These are phyloP conservation scores for Schoenoplectus triqueter DNA, from an alignment of 202 grass and related monocot species.

Conservation along the genomic window DNA sequence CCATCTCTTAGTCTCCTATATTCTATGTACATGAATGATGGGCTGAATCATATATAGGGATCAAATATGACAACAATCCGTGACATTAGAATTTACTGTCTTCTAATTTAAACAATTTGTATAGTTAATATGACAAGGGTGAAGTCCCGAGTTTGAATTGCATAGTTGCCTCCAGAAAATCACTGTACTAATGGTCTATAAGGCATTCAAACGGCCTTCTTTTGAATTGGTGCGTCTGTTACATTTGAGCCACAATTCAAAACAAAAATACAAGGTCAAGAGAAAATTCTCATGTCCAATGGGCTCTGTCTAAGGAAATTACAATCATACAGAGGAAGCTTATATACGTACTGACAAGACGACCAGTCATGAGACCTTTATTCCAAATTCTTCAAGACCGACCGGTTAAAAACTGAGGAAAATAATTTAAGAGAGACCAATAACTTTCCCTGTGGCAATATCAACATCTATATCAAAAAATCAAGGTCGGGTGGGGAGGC, in stretches of 20 bases:
- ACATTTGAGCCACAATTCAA: neutral
- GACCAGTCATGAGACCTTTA: neutral
- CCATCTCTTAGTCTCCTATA: neutral
- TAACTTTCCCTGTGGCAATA: slow-evolving; percentile 67
- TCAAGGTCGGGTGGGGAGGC: slow-evolving; percentile 90
- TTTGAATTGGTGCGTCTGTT: neutral
- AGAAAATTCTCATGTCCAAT: neutral
- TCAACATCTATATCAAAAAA: slow-evolving; percentile 92
- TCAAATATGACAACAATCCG: neutral
- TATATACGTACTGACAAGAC: neutral
- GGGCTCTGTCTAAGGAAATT: neutral
- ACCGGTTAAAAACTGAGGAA: neutral
- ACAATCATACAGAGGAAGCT: slow-evolving; percentile 5
- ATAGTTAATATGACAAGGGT: neutral
- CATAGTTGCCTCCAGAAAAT: neutral
- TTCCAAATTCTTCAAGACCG: slow-evolving; percentile 23
- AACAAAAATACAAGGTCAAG: neutral
- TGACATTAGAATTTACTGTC: neutral
- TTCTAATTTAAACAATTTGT: neutral
- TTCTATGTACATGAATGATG: no score
- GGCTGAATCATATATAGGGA: neutral
- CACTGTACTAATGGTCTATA: neutral
- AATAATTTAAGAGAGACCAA: slow-evolving; percentile 64
- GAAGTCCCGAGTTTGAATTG: neutral
- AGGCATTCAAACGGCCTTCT: neutral